phyloP scores from a whole-genome alignment of 148 eudicot genomes.

The Fallopia convolvulus region DNA sequence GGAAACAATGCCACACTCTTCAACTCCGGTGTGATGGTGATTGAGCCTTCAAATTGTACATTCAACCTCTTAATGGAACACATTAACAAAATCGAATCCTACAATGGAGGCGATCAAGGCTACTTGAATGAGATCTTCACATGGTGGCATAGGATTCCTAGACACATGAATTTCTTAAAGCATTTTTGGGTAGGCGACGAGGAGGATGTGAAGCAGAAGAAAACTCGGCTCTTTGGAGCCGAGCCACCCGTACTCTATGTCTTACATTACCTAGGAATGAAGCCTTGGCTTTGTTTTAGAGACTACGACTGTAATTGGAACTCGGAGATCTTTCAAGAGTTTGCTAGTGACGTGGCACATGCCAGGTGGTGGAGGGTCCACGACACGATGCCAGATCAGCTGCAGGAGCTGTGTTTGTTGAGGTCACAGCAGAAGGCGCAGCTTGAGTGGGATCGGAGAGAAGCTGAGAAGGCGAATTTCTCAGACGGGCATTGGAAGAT shows the following conservation, averaged over 20 bases:
- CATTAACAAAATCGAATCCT: constrained; percentile 64
- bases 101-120: constrained; percentile 93
- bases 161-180: constrained; percentile 71
- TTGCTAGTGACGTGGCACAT: constrained; percentile 80
- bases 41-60: constrained; percentile 88
- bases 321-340: constrained; percentile 55
- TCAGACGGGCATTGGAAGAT: constrained; percentile 69
- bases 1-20: constrained; percentile 73
- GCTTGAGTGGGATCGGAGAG: constrained; percentile 61
- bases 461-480: constrained; percentile 64
- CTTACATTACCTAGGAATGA: constrained; percentile 68
- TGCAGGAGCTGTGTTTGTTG: constrained; percentile 54
- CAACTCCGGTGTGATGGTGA: constrained; percentile 93
- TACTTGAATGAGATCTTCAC: constrained; percentile 85
- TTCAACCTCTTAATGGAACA: constrained; percentile 67
- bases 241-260: constrained; percentile 76
- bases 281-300: constrained; percentile 82
- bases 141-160: constrained; percentile 91
- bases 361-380: constrained; percentile 80
- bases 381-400: constrained; percentile 59
- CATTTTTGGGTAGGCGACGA: constrained; percentile 79
- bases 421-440: constrained; percentile 61
- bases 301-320: constrained; percentile 91
- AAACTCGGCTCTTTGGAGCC: constrained; percentile 57
- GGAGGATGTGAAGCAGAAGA: constrained; percentile 43